These are phyloP conservation scores for Auricularia heimuer DNA, from an alignment of 768 basidiomycete genomes.

Conservation along the genomic window DNA sequence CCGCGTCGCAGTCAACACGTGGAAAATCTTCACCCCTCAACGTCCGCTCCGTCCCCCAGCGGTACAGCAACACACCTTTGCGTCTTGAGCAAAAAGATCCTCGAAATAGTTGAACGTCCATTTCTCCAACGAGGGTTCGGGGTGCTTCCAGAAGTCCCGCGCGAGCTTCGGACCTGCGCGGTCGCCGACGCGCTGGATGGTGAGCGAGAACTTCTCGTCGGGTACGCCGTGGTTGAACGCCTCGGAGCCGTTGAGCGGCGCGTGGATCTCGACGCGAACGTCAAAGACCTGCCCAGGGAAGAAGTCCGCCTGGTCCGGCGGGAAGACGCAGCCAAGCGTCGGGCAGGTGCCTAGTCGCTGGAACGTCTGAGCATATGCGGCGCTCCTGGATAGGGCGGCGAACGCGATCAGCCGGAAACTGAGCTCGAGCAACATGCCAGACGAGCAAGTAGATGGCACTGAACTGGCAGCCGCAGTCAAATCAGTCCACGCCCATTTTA, in stretches of 20 bases:
- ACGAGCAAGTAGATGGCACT: no score
- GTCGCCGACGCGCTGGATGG: slow-evolving; percentile 18
- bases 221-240: slow-evolving; percentile 23
- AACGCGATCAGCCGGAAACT: no score
- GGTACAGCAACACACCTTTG: not conserved
- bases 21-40: no score
- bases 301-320: slow-evolving; percentile 19
- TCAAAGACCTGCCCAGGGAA: slow-evolving; percentile 21
- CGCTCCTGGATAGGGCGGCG: no score
- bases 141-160: slow-evolving; percentile 14
- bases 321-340: slow-evolving; percentile 21
- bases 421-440: no score
- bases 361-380: slow-evolving; percentile 4
- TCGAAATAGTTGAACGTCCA: slow-evolving; percentile 24
- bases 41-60: no score
- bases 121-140: slow-evolving; percentile 15
- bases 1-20: not conserved
- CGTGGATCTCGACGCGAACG: slow-evolving; percentile 25
- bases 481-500: no score
- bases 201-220: slow-evolving; percentile 19
- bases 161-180: slow-evolving; percentile 16
- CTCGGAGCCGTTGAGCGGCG: slow-evolving; percentile 27
- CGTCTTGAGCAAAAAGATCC: slow-evolving; percentile 24
- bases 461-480: no score
- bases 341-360: slow-evolving; percentile 18